Evolutionary conservation across 352 stramenopile species (phyloP), one percentile per base, ranked within the genome.

Genomic region (Phytophthora foliorum): DNA sequence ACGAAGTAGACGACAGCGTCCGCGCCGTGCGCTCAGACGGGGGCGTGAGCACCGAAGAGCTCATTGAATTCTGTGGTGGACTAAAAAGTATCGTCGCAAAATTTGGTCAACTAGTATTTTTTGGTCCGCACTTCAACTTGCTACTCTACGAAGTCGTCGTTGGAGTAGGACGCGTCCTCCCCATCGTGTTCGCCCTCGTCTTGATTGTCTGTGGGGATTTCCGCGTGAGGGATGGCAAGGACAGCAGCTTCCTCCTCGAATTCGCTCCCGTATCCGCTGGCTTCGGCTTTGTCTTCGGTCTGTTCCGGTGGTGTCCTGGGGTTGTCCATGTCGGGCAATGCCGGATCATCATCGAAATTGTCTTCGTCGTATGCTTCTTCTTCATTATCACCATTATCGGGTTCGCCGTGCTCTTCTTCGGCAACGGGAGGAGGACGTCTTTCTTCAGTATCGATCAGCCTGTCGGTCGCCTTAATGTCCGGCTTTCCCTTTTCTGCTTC

Each of bases 301-400:
- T 45, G 38, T 45, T 24, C 38, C 34, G 34, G 38, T 45, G 17
- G n/a, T 45, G 17, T 11, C 3, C 34, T 7, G 13, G n/a, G 1
- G 1, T 13, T 8, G 17, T 22, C n/a, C 38, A 45, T 45, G 21
- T 64, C 39, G 25, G 29, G 21, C 3, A 44, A 27, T 62, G 27
- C 24, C 14, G 4, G n/a, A 19, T 88, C 75, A 6, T 75, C 67
- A 34, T 87, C 77, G 51, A 89, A 89, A 27, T 88, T 74, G 19
- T 77, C 56, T 9, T 42, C 57, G 13, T 69, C 63, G 19, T 74
- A 60, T 29, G 7, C 13, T 61, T 72, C 48, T 8, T 69, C n/a
- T 6, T 69, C 61, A 55, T 72, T n/a, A 8, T 54, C 61, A 7
- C 16, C 21, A 21, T 49, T 29, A 31, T 13, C 3, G 1, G 14